Base-by-base conservation (phyloP, 2,329 filamentous ascomycete genomes). In the Coniochaeta hoffmannii region DNA sequence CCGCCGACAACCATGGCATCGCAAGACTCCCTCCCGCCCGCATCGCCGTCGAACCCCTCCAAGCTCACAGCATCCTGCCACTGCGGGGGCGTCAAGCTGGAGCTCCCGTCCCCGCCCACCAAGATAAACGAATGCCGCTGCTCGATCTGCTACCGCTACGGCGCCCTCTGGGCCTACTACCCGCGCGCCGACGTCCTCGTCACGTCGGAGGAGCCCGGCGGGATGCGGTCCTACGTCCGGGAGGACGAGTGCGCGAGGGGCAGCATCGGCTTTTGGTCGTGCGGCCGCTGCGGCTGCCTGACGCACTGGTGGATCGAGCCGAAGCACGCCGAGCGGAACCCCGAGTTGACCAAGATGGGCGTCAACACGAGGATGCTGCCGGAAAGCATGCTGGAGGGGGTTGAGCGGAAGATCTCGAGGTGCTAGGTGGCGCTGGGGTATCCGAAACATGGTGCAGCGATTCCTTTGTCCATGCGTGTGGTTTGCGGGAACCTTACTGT, bases 221-320 rank as follows among this genome's bases (percentile, higher is more conserved):
- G 24, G 3, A 8, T 51, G 30, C 22, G 30, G 1, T 52, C 41
- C 14, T 58, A 58, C 28, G 49, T 55, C 5, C 35, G 57, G 11
- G 26, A 30, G 2, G 57, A 57, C 15, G 22, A 28, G 1, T 38
- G 52, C 7, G 26, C 28, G 15, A 31, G 6, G 14, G 55, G 55
- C 11, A 1, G 24, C 12, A 55, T 58, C 17, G 55, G 31, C 4
- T 58, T 58, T 15, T 53, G 49, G 28, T 54, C 51, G 38, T 58
- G 57, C 14, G 50, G n/a, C n/a, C 32, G 53, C 15, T 58, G 57
- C 22, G 55, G 50, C n/a, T 58, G 53, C n/a, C 28, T 58, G 36
- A 58, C 59, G 17, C 60, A 62, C 57, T 61, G 35, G 57, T 51
- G 49, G 49, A 15, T 12, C 19, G 19, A 46, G n/a, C 49, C 31